Base-by-base conservation (phyloP, 805 yeast species). In the Yueomyces sp. region DNA sequence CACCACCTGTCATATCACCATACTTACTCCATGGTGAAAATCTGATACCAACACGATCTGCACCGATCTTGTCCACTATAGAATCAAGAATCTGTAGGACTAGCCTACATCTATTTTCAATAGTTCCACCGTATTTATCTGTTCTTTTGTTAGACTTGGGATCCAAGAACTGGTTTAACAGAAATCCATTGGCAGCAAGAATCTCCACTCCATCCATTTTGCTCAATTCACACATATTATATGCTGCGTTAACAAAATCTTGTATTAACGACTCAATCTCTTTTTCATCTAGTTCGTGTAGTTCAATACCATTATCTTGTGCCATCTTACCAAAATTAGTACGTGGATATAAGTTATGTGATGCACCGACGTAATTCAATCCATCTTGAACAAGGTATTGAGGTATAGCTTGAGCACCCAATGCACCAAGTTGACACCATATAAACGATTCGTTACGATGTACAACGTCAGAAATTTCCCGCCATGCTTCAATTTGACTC, bases 161-260 rank as follows among this genome's bases (percentile, higher is more conserved):
- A 38, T 75, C 72, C 49, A 78, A 54, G 52, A 81, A 79, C 56
- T 75, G 74, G 57, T 70, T 67, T 37, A 75, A 50, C 45, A 81
- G 56, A 54, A 75, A 79, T 11, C 86, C 85, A 54, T 79, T 77
- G n/a, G 86, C 85, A 36, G 67, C 67, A 56, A 79, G 86, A 40
- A 81, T 61, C 59, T 81, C 85, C 33, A 81, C 72, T 47, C 78
- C 78, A 56, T 81, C 84, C 42, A 67, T 66, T 40, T 66, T 67
- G 12, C 57, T 55, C 4, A 46, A 55, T 38, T 63, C 45, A 11
- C 61, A 43, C 19, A 19, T 19, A 36, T 56, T 59, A 49, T 58
- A 58, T 19, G 81, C 76, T 39, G 76, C 74, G 3, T 50, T 47
- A 11, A 65, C 72, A 49, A 56, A 76, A 39, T 67, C 65, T 37